phyloP scores from a whole-genome alignment of 768 basidiomycete genomes.

The Candolleomyces eurysporus region DNA sequence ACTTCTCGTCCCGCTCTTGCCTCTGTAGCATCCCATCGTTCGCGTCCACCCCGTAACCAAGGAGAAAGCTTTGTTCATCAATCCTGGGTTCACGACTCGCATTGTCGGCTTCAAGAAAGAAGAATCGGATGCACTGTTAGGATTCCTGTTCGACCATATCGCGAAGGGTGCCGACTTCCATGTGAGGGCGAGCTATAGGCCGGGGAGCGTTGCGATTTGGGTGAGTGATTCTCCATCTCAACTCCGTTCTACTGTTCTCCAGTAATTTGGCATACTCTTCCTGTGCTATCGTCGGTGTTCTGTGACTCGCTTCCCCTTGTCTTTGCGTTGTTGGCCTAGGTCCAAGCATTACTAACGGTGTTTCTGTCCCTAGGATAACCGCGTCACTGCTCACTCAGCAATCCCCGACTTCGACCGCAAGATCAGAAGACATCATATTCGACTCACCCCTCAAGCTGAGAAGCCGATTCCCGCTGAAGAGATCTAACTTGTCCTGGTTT shows the following conservation, averaged over 20 bases:
- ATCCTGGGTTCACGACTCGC: constrained; percentile 25
- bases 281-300: background rate
- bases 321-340: background rate
- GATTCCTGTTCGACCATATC: constrained; percentile 24
- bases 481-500: too few relatives aligned
- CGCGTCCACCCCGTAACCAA: constrained; percentile 29
- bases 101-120: constrained; percentile 25
- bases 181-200: constrained; percentile 22
- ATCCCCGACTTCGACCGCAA: constrained; percentile 37
- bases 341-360: background rate
- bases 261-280: background rate
- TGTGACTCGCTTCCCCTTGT: too few relatives aligned
- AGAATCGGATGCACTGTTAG: constrained; percentile 19
- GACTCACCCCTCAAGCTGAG: constrained; percentile 51
- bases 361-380: constrained; percentile 35
- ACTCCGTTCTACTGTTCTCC: too few relatives aligned
- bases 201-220: constrained; percentile 18
- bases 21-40: constrained; percentile 21
- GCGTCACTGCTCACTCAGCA: constrained; percentile 46
- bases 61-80: constrained; percentile 24
- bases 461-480: constrained; percentile 18
- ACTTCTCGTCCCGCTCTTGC: too few relatives aligned
- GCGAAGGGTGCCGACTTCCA: constrained; percentile 24
- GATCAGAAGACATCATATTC: constrained; percentile 39
- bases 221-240: background rate